Percentiles rank a stretch among this genome's conserved stretches.
phyloP scores from a whole-genome alignment of 495 filamentous ascomycete genomes.

The Chaetomium tenue region DNA sequence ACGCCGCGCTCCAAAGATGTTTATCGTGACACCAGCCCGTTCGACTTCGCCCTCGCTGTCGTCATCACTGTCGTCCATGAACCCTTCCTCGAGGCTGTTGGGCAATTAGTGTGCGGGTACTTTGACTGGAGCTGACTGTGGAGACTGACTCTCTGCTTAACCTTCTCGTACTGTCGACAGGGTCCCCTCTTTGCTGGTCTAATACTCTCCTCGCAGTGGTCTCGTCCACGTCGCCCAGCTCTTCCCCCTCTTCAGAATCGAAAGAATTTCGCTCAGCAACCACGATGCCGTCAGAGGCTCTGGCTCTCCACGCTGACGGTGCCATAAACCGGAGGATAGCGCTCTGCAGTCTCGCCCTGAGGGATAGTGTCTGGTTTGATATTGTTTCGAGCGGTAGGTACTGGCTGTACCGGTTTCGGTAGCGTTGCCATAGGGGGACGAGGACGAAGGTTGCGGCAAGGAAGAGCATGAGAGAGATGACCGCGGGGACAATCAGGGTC shows the following conservation, averaged over 20 bases:
- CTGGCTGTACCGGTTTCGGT: slow-evolving; percentile 70
- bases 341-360: slow-evolving; percentile 61
- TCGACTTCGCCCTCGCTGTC: slow-evolving; percentile 12
- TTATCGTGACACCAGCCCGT: slow-evolving; percentile 14
- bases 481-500: slow-evolving; percentile 74
- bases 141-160: slow-evolving; percentile 67
- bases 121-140: background rate
- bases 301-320: slow-evolving; percentile 55
- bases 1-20: slow-evolving; percentile 21
- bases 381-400: slow-evolving; percentile 68
- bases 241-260: slow-evolving; percentile 57
- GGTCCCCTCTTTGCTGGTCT: slow-evolving; percentile 44
- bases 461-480: slow-evolving; percentile 75
- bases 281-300: slow-evolving; percentile 35
- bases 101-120: slow-evolving; percentile 22
- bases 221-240: slow-evolving; percentile 63
- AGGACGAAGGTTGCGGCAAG: slow-evolving; percentile 66
- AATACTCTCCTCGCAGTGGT: slow-evolving; percentile 62
- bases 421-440: slow-evolving; percentile 71
- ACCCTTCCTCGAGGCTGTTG: slow-evolving; percentile 41
- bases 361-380: slow-evolving; percentile 57
- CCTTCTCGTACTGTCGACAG: slow-evolving; percentile 52
- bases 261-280: slow-evolving; percentile 44
- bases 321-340: slow-evolving; percentile 55
- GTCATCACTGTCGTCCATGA: slow-evolving; percentile 40